Evolutionary conservation across 2,329 filamentous ascomycete species (phyloP).

Genomic region (Blastomyces gilchristii): DNA sequence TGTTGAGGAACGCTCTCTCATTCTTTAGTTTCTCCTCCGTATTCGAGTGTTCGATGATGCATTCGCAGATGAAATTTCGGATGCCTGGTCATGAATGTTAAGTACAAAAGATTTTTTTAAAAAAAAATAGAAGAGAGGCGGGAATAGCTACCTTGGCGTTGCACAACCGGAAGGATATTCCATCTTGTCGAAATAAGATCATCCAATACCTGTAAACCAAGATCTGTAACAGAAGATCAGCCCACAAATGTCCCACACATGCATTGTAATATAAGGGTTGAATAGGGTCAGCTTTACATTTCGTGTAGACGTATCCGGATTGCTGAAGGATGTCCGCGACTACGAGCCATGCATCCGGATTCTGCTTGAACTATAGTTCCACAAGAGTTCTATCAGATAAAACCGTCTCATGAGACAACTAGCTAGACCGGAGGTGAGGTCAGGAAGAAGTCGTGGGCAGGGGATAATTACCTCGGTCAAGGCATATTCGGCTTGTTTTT

Average conservation of each 20-base stretch:
- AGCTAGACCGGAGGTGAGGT: neutral
- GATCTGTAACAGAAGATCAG: slow-evolving; percentile 49
- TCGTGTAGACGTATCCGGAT: slow-evolving; percentile 87
- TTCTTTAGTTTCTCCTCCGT: slow-evolving; percentile 77
- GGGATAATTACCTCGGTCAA: slow-evolving; percentile 65
- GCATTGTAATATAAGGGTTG: slow-evolving; percentile 17
- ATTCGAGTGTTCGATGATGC: slow-evolving; percentile 88
- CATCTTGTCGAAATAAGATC: slow-evolving; percentile 98
- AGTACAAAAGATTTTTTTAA: slow-evolving; percentile 13
- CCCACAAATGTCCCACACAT: slow-evolving; percentile 14
- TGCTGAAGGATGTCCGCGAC: slow-evolving; percentile 95
- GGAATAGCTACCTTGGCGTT: slow-evolving; percentile 65
- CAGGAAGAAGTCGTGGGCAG: slow-evolving; percentile 1
- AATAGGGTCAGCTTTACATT: slow-evolving; percentile 54
- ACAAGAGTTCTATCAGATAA: neutral
- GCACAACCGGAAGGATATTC: slow-evolving; percentile 93
- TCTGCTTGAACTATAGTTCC: slow-evolving; percentile 78
- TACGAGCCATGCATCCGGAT: slow-evolving; percentile 93
- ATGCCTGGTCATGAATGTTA: slow-evolving; percentile 53
- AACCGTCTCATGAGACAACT: neutral
- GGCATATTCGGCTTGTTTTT: slow-evolving; percentile 90
- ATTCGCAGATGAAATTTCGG: slow-evolving; percentile 97
- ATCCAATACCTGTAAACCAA: slow-evolving; percentile 92
- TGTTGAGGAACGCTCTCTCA: slow-evolving; percentile 88
- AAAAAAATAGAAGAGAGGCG: slow-evolving; percentile 6